These are phyloP conservation scores for Alternaria gansuensis DNA, from an alignment of 2,329 filamentous ascomycete genomes.

Conservation along the genomic window DNA sequence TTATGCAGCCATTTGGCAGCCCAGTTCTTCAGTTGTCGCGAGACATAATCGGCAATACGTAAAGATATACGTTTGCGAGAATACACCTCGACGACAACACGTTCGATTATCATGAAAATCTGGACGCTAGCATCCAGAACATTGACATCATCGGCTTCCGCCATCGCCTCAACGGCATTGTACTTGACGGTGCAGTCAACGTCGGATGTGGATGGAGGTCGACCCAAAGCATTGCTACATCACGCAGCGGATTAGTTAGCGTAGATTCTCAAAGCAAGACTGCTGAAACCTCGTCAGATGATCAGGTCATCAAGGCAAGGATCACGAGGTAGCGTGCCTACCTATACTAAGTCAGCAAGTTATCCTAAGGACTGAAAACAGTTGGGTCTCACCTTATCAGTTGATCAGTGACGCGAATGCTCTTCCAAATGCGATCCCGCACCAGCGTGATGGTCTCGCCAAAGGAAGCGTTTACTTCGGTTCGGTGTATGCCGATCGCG, in stretches of 20 bases:
- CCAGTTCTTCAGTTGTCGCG: conserved; percentile 54
- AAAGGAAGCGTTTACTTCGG: conserved; percentile 62
- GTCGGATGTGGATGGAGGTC: conserved; percentile 64
- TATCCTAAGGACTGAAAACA: neutral
- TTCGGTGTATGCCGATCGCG: conserved; percentile 62
- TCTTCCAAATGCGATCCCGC: conserved; percentile 63
- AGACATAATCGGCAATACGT: conserved; percentile 54
- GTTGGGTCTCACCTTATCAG: conserved; percentile 49
- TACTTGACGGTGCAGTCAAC: conserved; percentile 59
- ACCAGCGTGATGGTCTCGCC: conserved; percentile 54
- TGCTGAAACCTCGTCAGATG: neutral
- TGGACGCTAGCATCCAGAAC: conserved; percentile 53
- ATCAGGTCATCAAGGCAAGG: neutral
- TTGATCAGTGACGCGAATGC: conserved; percentile 61
- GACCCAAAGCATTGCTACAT: conserved; percentile 58
- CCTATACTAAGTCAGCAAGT: neutral
- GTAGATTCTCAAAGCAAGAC: neutral
- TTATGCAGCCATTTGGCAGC: conserved; percentile 49
- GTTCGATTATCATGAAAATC: conserved; percentile 60
- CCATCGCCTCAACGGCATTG: conserved; percentile 34
- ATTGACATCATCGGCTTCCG: conserved; percentile 28
- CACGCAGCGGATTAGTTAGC: neutral
- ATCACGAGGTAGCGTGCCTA: neutral
- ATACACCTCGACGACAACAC: conserved; percentile 59
- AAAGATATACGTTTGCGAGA: conserved; percentile 54